Conservation (phyloP, 2,329 filamentous ascomycete species). For the Scytalidium sp. region DNA sequence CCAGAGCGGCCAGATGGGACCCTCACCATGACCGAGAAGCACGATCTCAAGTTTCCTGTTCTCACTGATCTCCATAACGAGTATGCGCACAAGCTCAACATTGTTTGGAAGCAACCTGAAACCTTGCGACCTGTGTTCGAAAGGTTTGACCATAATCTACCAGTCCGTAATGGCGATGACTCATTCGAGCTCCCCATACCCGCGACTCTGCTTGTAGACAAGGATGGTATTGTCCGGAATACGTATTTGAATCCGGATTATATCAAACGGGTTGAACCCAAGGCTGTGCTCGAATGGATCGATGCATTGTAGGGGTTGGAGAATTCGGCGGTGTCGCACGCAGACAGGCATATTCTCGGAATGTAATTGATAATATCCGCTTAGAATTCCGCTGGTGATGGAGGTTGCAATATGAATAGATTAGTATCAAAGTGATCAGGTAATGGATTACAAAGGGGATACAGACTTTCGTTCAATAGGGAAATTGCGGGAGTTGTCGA, state of each 20-base stretch:
- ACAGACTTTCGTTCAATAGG: too few species aligned
- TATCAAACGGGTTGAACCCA: constrained; percentile 33
- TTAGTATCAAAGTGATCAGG: too few species aligned
- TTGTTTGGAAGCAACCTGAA: constrained; percentile 31
- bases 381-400: too few species aligned
- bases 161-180: constrained; percentile 34
- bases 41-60: constrained; percentile 36
- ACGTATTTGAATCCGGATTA: constrained; percentile 34
- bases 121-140: constrained; percentile 24
- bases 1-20: constrained; percentile 37
- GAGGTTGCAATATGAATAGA: too few species aligned
- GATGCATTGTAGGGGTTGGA: constrained; percentile 17
- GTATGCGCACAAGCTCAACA: constrained; percentile 33
- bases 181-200: constrained; percentile 35
- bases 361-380: too few species aligned
- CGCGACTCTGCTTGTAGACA: constrained; percentile 35
- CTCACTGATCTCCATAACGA: constrained; percentile 36
- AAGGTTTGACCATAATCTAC: constrained; percentile 28
- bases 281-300: constrained; percentile 32
- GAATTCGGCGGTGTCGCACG: too few species aligned
- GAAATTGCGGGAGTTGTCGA: too few species aligned
- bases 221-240: constrained; percentile 32
- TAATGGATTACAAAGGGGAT: too few species aligned
- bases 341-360: too few species aligned
- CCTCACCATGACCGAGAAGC: constrained; percentile 36